A percentile compares a stretch with the other conserved stretches of the same genome.
phyloP scores from a whole-genome alignment of 1,284 basidiomycete species.

The Stereum hirsutum region DNA sequence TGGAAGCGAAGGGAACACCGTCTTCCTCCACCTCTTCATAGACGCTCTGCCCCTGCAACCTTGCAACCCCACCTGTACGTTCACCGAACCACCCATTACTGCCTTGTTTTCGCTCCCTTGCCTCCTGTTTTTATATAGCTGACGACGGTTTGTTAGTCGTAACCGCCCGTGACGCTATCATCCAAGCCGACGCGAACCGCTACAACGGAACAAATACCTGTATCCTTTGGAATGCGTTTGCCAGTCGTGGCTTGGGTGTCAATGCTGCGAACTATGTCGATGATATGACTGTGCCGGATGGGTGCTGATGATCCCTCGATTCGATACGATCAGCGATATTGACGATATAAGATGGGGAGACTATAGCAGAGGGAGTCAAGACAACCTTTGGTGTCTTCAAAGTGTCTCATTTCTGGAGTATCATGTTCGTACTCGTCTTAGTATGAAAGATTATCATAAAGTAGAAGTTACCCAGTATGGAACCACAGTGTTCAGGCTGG shows the following conservation, averaged over 20 bases:
- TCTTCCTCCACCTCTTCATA: conserved; percentile 39
- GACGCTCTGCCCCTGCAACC: conserved; percentile 40
- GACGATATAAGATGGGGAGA: too few relatives aligned
- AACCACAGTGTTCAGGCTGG: too few relatives aligned
- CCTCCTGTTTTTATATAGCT: background rate
- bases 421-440: too few relatives aligned
- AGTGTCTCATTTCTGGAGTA: too few relatives aligned
- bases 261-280: conserved; percentile 30
- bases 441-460: too few relatives aligned
- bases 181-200: conserved; percentile 44
- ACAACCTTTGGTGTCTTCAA: too few relatives aligned
- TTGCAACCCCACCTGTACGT: conserved; percentile 39
- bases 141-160: conserved; percentile 10
- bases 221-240: conserved; percentile 37
- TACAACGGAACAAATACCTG: conserved; percentile 38
- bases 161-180: conserved; percentile 39
- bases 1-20: conserved; percentile 34
- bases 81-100: background rate
- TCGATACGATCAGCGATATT: too few relatives aligned
- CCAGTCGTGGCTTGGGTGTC: conserved; percentile 40
- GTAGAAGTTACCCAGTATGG: too few relatives aligned
- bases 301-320: too few relatives aligned
- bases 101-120: too few relatives aligned
- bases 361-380: too few relatives aligned
- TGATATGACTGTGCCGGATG: conserved; percentile 26